Percentiles rank a stretch among this genome's conserved stretches.
phyloP scores from a whole-genome alignment of 1,284 basidiomycete species.

The Fomes fomentarius region DNA sequence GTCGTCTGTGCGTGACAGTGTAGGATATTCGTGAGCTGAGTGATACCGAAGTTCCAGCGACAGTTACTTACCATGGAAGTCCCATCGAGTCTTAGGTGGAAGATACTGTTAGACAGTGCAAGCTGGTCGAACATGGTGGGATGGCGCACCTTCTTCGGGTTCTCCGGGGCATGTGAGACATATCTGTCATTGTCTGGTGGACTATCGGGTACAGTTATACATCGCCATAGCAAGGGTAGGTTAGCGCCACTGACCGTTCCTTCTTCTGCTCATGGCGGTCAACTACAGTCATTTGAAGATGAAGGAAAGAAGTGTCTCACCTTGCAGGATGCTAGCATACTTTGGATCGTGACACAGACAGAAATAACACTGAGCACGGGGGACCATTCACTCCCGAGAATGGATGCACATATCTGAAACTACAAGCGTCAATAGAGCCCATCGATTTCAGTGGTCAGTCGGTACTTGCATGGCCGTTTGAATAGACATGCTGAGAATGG shows the following conservation, averaged over 20 bases:
- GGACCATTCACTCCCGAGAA: constrained; percentile 85
- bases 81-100: constrained; percentile 62
- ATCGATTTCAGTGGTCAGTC: background rate
- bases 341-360: constrained; percentile 82
- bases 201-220: constrained; percentile 37
- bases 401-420: constrained; percentile 79
- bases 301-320: constrained; percentile 38
- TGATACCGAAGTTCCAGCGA: background rate
- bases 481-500: constrained; percentile 84
- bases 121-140: background rate
- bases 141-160: constrained; percentile 77
- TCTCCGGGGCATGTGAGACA: constrained; percentile 76
- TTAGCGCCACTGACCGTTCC: constrained; percentile 55
- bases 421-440: background rate
- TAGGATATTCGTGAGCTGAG: background rate
- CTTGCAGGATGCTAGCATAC: constrained; percentile 88
- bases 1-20: constrained; percentile 37
- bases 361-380: constrained; percentile 79
- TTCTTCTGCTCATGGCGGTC: constrained; percentile 54
- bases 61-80: constrained; percentile 67
- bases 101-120: constrained; percentile 18
- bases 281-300: constrained; percentile 7
- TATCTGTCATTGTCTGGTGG: constrained; percentile 83
- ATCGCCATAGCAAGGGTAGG: background rate
- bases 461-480: constrained; percentile 76